Evolutionary conservation across 2,329 filamentous ascomycete species (phyloP), one percentile per base, ranked within the genome.

Genomic region (Paramyrothecium sp.): DNA sequence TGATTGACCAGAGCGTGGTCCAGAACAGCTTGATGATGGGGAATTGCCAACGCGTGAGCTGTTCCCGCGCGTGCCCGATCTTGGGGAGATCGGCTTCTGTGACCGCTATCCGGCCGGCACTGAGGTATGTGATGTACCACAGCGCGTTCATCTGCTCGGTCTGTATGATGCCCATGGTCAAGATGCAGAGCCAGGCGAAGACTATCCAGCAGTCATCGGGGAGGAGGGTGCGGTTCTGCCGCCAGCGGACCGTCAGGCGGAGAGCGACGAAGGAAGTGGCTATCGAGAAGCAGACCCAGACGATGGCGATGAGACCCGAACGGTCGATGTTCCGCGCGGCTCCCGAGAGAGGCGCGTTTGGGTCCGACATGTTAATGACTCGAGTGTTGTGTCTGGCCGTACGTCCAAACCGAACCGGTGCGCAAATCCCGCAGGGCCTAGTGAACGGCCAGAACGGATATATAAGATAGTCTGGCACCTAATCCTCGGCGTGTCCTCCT

Each of bases 171-270:
- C 55, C 58, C 56, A 65, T 60, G 22, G 65, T 62, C 33, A 69
- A 53, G 20, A 70, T 56, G 33, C 63, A 54, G 5, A 64, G 54
- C 55, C 69, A 64, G 26, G 68, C 69, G 12, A 68, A 57, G 50
- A 68, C 62, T 34, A 71, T 67, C 65, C 65, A 71, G 62, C 63
- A 69, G 62, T 72, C 69, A 53, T 71, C 70, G 17, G 54, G 47
- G 30, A 62, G 56, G 12, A 66, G 55, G 26, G 56, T 56, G 51
- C 38, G 48, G 49, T 61, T 63, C 19, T 60, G 55, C 22, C 53
- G 64, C 59, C 67, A 59, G 47, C 70, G 69, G 53, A 71, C 63
- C 22, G 53, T 33, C 20, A 68, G 65, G 51, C 69, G 69, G 2
- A 69, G 55, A 26, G 46, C 49, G 44, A 70, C 63, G 52, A 72